These are phyloP conservation scores for Gnetum montanum DNA, from an alignment of 75 land plant genomes.

Conservation along the genomic window DNA sequence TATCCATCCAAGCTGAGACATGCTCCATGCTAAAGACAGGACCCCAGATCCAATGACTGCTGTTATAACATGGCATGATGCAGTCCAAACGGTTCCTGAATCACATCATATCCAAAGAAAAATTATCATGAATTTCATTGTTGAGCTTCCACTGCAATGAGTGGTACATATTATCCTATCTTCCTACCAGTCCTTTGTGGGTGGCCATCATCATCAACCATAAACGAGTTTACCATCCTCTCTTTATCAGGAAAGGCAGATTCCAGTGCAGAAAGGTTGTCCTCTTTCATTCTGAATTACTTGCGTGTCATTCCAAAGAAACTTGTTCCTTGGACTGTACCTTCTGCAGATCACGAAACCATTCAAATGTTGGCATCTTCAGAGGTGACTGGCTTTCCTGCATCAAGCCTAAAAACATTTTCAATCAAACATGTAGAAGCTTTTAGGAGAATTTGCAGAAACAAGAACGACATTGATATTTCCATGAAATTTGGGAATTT, in stretches of 20 bases:
- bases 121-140: no score
- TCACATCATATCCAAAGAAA: not conserved
- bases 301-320: no score
- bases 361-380: no score
- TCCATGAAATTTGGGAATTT: no score
- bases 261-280: not conserved
- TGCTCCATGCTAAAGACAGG: constrained; percentile 68
- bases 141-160: no score
- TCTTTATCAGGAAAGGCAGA: not conserved
- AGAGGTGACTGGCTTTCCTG: no score
- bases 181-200: not conserved
- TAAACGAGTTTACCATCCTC: not conserved
- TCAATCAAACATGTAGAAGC: no score
- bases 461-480: no score
- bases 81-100: constrained; percentile 57
- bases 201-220: constrained; percentile 2
- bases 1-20: constrained; percentile 69
- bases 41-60: constrained; percentile 76
- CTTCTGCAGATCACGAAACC: no score
- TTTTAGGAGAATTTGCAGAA: no score
- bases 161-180: not conserved
- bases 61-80: constrained; percentile 63
- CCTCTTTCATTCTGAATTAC: not conserved
- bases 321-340: no score
- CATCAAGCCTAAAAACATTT: no score